Evolutionary conservation across 768 basidiomycete species (phyloP).

Genomic region (Kwoniella mangroviensis): DNA sequence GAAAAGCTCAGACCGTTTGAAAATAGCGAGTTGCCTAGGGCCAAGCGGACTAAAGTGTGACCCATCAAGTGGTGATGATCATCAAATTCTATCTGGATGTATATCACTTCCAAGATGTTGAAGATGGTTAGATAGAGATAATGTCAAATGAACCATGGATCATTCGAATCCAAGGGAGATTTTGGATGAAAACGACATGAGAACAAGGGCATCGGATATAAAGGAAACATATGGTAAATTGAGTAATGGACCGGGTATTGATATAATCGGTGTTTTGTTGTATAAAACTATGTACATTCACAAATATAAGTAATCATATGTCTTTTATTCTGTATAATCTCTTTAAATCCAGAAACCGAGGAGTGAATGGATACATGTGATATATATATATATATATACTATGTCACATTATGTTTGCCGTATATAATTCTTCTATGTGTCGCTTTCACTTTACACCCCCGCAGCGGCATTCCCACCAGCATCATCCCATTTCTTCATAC

Average conservation of each 20-base stretch:
- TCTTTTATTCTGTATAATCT: background rate
- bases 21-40: constrained; percentile 8
- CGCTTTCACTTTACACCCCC: constrained; percentile 24
- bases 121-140: no score
- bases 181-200: no score
- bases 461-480: constrained; percentile 50
- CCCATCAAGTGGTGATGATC: background rate
- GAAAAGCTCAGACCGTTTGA: constrained; percentile 17
- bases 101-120: no score
- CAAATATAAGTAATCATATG: background rate
- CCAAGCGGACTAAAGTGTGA: background rate
- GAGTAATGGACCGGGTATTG: no score
- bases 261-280: no score
- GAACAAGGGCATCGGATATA: no score
- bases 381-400: background rate
- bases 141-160: no score
- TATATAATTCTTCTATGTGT: background rate
- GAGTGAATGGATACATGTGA: background rate
- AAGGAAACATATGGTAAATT: no score
- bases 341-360: background rate
- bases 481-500: constrained; percentile 58
- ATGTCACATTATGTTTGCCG: no score
- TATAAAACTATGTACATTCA: no score
- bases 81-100: background rate
- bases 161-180: no score